A percentile compares a stretch with the other conserved stretches of the same genome.
These are phyloP conservation scores for Diplocarpon mali DNA, from an alignment of 2,329 filamentous ascomycete species.

Conservation along the genomic window DNA sequence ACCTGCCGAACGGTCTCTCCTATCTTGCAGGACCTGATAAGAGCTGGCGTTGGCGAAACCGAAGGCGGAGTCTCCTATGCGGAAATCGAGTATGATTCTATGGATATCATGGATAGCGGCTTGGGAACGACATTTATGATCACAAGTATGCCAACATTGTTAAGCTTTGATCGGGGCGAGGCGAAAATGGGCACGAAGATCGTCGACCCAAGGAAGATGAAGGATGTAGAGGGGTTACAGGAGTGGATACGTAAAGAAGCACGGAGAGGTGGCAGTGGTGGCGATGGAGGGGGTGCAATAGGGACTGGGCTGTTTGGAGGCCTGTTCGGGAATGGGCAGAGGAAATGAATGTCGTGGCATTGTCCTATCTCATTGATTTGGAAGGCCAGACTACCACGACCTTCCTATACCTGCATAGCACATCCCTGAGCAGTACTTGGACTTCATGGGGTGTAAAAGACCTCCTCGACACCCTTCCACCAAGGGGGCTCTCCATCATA, in stretches of 20 bases:
- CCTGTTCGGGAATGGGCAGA: slow-evolving; percentile 26
- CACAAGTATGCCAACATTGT: slow-evolving; percentile 43
- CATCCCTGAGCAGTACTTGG: not conserved
- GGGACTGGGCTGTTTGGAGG: slow-evolving; percentile 33
- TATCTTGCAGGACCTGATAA: slow-evolving; percentile 37
- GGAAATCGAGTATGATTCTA: slow-evolving; percentile 44
- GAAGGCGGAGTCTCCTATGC: slow-evolving; percentile 45
- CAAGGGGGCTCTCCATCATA: slow-evolving; percentile 49
- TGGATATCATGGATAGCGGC: slow-evolving; percentile 40
- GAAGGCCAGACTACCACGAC: not conserved
- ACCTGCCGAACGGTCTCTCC: slow-evolving; percentile 42
- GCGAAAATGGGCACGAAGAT: slow-evolving; percentile 38
- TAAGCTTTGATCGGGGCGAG: slow-evolving; percentile 46
- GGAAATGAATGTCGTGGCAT: slow-evolving; percentile 7
- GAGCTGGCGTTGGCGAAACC: slow-evolving; percentile 36
- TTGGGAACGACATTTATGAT: slow-evolving; percentile 47
- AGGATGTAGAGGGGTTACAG: slow-evolving; percentile 38
- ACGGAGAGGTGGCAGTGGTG: slow-evolving; percentile 34
- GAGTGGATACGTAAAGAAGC: slow-evolving; percentile 45
- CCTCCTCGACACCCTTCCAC: slow-evolving; percentile 61
- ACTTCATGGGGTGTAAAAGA: slow-evolving; percentile 46
- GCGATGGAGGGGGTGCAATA: slow-evolving; percentile 32
- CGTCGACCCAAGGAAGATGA: slow-evolving; percentile 37
- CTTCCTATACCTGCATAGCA: too few species aligned
- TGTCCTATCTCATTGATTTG: slow-evolving; percentile 2